Evolutionary conservation across 1,284 basidiomycete species (phyloP), one percentile per base, ranked within the genome.

Genomic region (Cyathus pygmaeus): DNA sequence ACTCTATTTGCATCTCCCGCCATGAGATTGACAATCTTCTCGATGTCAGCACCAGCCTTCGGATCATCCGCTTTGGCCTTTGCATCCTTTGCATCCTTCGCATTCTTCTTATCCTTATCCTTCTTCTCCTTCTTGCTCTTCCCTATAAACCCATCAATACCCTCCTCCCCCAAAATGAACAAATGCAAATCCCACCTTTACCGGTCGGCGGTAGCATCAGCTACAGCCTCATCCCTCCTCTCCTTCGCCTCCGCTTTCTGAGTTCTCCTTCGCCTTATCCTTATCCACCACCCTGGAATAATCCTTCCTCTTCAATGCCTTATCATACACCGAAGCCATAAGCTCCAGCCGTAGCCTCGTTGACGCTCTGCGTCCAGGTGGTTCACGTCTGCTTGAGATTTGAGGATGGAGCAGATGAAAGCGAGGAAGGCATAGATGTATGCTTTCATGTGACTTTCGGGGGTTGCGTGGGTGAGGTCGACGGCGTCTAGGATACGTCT

Each of bases 231-330:
- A 29, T 33, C 49, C 21, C 13, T 30, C 52, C n/a, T 44, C 44
- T 10, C 6, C 44, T 54, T 31, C 61, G 63, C 1, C 10, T 46
- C 2, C 53, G 62, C 21, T 63, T 65, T 23, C 51, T 36, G n/a
- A n/a, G n/a, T n/a, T 52, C 55, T 68, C 71, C 54, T 72, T 72
- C 53, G 64, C 55, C 53, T 83, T 83, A 29, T 85, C 82, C 68
- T 80, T 86, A 51, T 88, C 83, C 2, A 93, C 80, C 26, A 94
- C 83, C 0, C 94, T 95, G 0, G 92, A 92, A 60, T 91, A 90
- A 74, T 98, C 95, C 71, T 90, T 92, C 27, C 94, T 83, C 72
- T 92, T 92, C 46, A 98, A 80, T 0, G 95, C 91, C 76, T 98
- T 98, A 74, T 95, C 92, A 70, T 96, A 98, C 57, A 98, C 92